Conservation (phyloP, 345 rosid genomes). For the Anacardium occidentale region DNA sequence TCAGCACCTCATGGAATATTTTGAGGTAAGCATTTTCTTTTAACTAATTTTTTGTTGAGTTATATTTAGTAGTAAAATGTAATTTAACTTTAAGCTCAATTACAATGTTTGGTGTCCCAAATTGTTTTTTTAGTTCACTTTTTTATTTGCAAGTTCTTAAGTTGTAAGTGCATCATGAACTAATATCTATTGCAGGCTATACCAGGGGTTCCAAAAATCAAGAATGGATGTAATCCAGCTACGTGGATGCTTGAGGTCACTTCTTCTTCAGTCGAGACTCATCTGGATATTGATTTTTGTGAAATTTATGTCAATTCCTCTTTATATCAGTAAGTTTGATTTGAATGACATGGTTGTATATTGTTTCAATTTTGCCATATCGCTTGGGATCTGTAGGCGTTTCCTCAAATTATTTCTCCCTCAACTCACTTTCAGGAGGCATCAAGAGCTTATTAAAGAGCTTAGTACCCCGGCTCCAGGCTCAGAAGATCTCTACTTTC, state of each 20-base stretch:
- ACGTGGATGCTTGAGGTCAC: slow-evolving; percentile 95
- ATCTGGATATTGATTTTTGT: slow-evolving; percentile 67
- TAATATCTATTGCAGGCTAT: slow-evolving; percentile 46
- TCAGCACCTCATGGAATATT: slow-evolving; percentile 76
- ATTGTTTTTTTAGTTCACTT: background rate
- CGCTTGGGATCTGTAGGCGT: background rate
- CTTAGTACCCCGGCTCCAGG: slow-evolving; percentile 59
- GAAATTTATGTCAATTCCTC: slow-evolving; percentile 60
- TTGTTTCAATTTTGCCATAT: background rate
- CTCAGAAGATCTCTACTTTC: slow-evolving; percentile 61
- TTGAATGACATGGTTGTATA: background rate
- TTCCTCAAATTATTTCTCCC: background rate
- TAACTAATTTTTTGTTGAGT: background rate
- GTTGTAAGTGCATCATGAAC: slow-evolving; percentile 1
- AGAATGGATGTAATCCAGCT: slow-evolving; percentile 78
- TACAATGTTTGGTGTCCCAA: background rate
- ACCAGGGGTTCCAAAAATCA: slow-evolving; percentile 68
- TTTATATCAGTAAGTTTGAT: slow-evolving; percentile 53
- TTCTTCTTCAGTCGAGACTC: slow-evolving; percentile 61
- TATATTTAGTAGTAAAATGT: background rate
- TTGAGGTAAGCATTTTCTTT: slow-evolving; percentile 53
- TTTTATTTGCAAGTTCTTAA: background rate
- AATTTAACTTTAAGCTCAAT: no score
- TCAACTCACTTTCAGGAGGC: slow-evolving; percentile 45
- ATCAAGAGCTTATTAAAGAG: slow-evolving; percentile 59